These are phyloP conservation scores for Articulospora tetracladia DNA, from an alignment of 495 filamentous ascomycete genomes.

Conservation along the genomic window DNA sequence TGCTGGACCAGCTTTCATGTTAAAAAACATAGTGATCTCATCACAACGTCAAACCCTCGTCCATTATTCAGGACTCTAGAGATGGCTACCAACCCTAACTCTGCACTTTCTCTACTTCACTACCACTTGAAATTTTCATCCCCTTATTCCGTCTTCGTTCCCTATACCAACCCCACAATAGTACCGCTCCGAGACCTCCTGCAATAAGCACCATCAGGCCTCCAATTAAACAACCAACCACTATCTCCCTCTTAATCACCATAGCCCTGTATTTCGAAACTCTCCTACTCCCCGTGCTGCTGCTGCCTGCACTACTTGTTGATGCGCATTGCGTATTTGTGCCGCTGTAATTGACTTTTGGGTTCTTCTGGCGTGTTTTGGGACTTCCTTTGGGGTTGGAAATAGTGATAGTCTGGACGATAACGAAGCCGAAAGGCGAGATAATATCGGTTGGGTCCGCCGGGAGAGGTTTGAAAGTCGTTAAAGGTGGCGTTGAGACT, in stretches of 20 bases:
- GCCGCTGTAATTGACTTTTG: background rate
- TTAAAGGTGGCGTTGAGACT: no score
- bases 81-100: no score
- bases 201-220: background rate
- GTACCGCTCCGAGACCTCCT: background rate
- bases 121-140: background rate
- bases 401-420: background rate
- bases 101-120: background rate
- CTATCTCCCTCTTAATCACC: background rate
- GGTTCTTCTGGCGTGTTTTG: background rate
- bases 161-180: background rate
- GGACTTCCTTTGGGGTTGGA: background rate
- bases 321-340: no score
- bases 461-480: no score
- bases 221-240: slow-evolving; percentile 1
- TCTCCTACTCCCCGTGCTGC: no score
- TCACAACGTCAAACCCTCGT: no score
- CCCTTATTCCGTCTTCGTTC: background rate
- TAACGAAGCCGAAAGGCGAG: background rate
- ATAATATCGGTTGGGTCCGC: no score
- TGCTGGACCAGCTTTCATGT: no score
- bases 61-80: no score
- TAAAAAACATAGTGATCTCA: no score
- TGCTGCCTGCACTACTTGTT: no score
- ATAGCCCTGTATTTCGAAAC: background rate